Percentiles rank a stretch among this genome's conserved stretches.
These are phyloP conservation scores for Geotrichum restrictum DNA, from an alignment of 1,139 yeast genomes.

Conservation along the genomic window DNA sequence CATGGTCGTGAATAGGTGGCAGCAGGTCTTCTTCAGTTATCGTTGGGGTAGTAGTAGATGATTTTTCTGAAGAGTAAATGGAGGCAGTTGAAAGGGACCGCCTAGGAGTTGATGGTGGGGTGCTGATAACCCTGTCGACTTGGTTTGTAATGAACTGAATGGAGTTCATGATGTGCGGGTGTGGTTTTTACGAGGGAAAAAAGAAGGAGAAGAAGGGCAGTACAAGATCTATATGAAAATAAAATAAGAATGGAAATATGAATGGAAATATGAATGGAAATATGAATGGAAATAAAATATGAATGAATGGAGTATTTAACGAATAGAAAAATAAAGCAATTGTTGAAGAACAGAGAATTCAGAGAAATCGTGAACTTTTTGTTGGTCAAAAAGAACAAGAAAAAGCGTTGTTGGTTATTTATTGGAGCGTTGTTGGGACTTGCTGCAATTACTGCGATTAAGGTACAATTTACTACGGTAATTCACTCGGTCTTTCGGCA, in stretches of 20 bases:
- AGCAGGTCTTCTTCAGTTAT: too few relatives aligned
- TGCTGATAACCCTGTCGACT: conserved; percentile 35
- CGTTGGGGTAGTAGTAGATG: too few relatives aligned
- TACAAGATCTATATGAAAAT: too few relatives aligned
- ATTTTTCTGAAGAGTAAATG: background rate
- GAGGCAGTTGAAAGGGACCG: conserved; percentile 16
- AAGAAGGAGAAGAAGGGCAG: background rate
- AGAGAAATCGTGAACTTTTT: too few relatives aligned
- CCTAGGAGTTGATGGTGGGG: conserved; percentile 22
- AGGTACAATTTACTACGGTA: too few relatives aligned
- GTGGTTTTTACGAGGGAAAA: background rate
- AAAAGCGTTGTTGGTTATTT: too few relatives aligned
- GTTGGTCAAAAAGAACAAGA: too few relatives aligned
- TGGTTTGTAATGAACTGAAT: conserved; percentile 35
- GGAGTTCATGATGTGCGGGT: conserved; percentile 31
- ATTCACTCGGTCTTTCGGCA: too few relatives aligned
- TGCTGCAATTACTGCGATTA: too few relatives aligned
- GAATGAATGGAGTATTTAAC: background rate
- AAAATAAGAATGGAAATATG: background rate
- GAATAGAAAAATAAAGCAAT: background rate
- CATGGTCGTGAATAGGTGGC: too few relatives aligned
- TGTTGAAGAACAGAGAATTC: background rate
- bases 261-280: too few relatives aligned
- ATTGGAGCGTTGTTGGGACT: too few relatives aligned
- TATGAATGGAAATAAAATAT: background rate